Base-by-base conservation (phyloP, 1,139 yeast species). In the Debaryomyces psychrophilus region DNA sequence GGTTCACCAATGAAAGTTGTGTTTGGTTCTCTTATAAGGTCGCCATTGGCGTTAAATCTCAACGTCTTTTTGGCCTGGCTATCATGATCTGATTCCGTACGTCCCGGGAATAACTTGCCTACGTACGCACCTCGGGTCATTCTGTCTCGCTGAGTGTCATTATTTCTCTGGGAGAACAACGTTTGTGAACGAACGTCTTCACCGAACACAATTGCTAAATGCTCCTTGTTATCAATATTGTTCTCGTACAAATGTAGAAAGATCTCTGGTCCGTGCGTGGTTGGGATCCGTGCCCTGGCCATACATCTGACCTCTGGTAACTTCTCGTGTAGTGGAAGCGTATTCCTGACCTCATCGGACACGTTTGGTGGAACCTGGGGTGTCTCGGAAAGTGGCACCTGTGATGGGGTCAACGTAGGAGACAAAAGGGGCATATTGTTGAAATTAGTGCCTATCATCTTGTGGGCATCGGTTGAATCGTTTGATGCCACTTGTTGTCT, bases 121-220 rank as follows among this genome's bases (percentile, higher is more conserved):
- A 87, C 81, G 58, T 95, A 95, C 2, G 99, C 99, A 20, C 99
- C 99, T 55, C 99, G 77, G 12, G 95, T 90, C 97, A 93, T 93
- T 55, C 99, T 71, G 60, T 90, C 97, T 58, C 82, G 87, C 65
- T 90, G 98, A 0, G 96, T 75, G 55, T 93, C 99, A 37, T 82
- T 81, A 0, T 71, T 71, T 43, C 90, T 72, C 43, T 68, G 68
- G 35, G 73, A 78, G 67, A 82, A 93, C 45, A 95, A 72, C 2
- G 92, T 73, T 61, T 79, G 76, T 3, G 97, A 89, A 54, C 96
- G 76, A 43, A 95, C 84, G 56, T 87, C 87, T 60, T 90, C 96
- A 8, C 99, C 98, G 68, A 93, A 93, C 2, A 93, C 99, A 50
- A 95, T 93, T 8, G 99, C 99, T 58, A 95, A 73, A 67, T 95